Conservation (phyloP, 2,329 filamentous ascomycete species). For the Bipolaris bicolor region DNA sequence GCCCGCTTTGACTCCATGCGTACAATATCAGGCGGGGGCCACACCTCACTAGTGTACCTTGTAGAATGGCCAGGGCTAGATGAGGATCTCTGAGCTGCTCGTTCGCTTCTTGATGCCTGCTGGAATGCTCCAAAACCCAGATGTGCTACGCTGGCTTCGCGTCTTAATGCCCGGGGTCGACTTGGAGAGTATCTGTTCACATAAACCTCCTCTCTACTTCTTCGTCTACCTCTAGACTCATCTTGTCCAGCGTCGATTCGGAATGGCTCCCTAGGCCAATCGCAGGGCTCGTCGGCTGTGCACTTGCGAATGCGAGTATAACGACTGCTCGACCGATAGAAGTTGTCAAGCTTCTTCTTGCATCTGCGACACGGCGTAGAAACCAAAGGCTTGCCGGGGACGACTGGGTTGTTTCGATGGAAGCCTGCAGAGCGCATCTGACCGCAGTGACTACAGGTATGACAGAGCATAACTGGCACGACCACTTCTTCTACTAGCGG, state of each 20-base stretch:
- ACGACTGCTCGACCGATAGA: slow-evolving; percentile 21
- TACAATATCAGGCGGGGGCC: slow-evolving; percentile 28
- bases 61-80: slow-evolving; percentile 28
- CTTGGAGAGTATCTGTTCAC: slow-evolving; percentile 25
- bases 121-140: slow-evolving; percentile 36
- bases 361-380: slow-evolving; percentile 40
- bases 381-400: slow-evolving; percentile 38
- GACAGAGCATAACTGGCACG: slow-evolving; percentile 38
- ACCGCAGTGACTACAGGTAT: slow-evolving; percentile 45
- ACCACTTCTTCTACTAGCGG: slow-evolving; percentile 22
- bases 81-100: slow-evolving; percentile 26
- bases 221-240: slow-evolving; percentile 33
- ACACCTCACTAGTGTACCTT: slow-evolving; percentile 24
- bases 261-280: slow-evolving; percentile 32
- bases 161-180: slow-evolving; percentile 23
- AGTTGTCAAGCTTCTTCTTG: slow-evolving; percentile 31
- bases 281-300: slow-evolving; percentile 32
- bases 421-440: slow-evolving; percentile 43
- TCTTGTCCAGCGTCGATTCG: slow-evolving; percentile 23
- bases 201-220: slow-evolving; percentile 29
- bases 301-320: slow-evolving; percentile 29
- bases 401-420: slow-evolving; percentile 45
- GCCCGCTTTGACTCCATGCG: slow-evolving; percentile 9
- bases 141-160: slow-evolving; percentile 27
- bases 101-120: slow-evolving; percentile 20